Base-by-base conservation (phyloP, 768 basidiomycete species). In the Boletus reticulatus region DNA sequence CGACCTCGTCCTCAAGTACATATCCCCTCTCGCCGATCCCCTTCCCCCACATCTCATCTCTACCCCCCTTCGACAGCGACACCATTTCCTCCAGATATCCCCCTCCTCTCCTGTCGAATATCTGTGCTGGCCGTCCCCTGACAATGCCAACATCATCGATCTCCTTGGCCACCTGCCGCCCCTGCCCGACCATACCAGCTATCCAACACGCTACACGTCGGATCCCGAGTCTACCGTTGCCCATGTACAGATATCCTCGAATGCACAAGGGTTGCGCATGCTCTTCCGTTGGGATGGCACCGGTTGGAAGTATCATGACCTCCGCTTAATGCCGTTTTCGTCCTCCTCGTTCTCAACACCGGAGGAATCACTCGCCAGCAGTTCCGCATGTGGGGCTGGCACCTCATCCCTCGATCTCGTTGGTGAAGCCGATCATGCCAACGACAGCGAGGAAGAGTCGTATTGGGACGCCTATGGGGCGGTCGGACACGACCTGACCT, bases 231-330 rank as follows among this genome's bases (percentile, higher is more conserved):
- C 78, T 39, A 61, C 79, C 27, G 78, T 76, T 64, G 85, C 87
- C 17, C 84, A 88, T 69, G 82, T 74, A 53, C 71, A 76, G 62
- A 72, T 84, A 73, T 74, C 76, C 54, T 59, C 72, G 10, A 50
- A 55, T 19, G 52, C 56, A 27, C 60, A 71, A 39, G 76, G 71
- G 3, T 71, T 88, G 58, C 80, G 87, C 58, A 75, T 91, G 46
- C 73, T 89, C 60, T 89, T 92, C 67, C 82, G 80, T 36, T 89
- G 85, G 85, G 81, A 88, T 65, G 72, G 71, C 19, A 42, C 44
- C 11, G 71, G 69, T 22, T 92, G 89, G 89, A 83, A 76, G 64
- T 92, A 88, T 64, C 87, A 88, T 70, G 85, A 89, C 68, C 70
- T 80, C 36, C 75, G 79, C 37, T 66, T 80, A 63, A 88, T 90